Base-by-base conservation (phyloP, 2,329 filamentous ascomycete species). In the Huntiella moniliformis region DNA sequence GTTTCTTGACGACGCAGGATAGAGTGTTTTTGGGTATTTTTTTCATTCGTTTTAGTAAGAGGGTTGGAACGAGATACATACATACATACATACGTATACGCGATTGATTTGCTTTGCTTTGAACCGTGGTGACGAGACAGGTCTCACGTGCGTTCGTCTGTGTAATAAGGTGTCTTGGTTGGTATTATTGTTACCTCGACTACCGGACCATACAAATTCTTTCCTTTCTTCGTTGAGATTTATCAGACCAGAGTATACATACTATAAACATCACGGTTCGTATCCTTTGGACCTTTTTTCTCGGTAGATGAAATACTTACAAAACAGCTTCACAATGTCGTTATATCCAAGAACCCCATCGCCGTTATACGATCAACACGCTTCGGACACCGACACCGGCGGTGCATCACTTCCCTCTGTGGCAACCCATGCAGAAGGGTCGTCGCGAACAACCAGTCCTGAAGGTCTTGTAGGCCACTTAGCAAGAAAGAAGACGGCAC, bases 361-460 rank as follows among this genome's bases (percentile, higher is more conserved):
- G 40, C 44, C 48, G 40, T 40, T 50, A 16, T 50, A 50, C 18
- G 48, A 50, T 32, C 44, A 46, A 22, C 44, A 46, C 44, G 48
- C 44, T 22, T 50, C 48, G 17, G 48, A 50, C 22, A 43, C 45
- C 17, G 45, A 47, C 15, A 50, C 44, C 3, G 48, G 48, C 28
- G 47, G 48, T 11, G 48, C 44, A 28, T 38, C 43, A 28, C 22
- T 28, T 28, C 22, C 22, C 6, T 28, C 22, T 8, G 2, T 28
- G 7, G 22, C 22, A 7, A 28, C 22, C 22, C 7, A 28, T 28
- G 40, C 45, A 5, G 45, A 37, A 17, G 45, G 45, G 32, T 34
- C 40, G 12, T 49, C 47, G 7, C 39, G 48, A 28, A 40, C 40
- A 3, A 46, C 48, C 11, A 46, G 40, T 33, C 44, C 48, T 6